phyloP scores from a whole-genome alignment of 164 flowering plant species.

The Platanus orientalis region DNA sequence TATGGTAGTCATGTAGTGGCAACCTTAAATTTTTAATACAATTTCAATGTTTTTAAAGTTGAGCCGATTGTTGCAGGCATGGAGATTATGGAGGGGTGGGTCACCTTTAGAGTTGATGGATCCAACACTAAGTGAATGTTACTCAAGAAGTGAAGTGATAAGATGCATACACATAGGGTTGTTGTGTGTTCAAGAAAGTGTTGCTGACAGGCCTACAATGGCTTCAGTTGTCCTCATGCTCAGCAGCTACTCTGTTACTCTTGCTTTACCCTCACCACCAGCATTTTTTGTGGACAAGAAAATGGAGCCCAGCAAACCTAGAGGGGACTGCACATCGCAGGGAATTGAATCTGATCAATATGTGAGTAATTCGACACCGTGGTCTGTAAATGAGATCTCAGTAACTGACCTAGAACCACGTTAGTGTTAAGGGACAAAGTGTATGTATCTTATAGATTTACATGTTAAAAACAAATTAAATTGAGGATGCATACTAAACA shows the following conservation, averaged over 20 bases:
- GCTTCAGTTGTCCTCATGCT: slow-evolving; percentile 39
- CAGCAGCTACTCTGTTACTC: slow-evolving; percentile 23
- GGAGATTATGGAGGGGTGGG: slow-evolving; percentile 41
- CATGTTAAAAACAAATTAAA: no score
- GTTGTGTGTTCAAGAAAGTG: slow-evolving; percentile 41
- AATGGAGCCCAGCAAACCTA: neutral
- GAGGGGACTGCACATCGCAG: neutral
- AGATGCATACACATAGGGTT: slow-evolving; percentile 44
- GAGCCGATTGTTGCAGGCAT: slow-evolving; percentile 26
- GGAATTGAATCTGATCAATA: neutral
- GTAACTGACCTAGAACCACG: no score
- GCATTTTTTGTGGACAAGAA: slow-evolving; percentile 23
- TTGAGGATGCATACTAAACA: no score
- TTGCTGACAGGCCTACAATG: slow-evolving; percentile 41
- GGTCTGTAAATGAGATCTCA: neutral
- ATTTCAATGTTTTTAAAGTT: slow-evolving; percentile 1
- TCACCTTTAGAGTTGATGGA: slow-evolving; percentile 26
- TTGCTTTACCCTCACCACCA: slow-evolving; percentile 37
- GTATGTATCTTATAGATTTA: no score
- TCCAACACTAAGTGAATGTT: slow-evolving; percentile 8
- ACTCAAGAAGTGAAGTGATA: slow-evolving; percentile 23
- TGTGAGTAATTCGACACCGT: neutral
- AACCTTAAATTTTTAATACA: no score
- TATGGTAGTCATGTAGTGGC: no score
- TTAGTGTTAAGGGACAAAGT: no score